Conservation (phyloP, 371 early-diverging fungal species). For the Mucor piriformis region DNA sequence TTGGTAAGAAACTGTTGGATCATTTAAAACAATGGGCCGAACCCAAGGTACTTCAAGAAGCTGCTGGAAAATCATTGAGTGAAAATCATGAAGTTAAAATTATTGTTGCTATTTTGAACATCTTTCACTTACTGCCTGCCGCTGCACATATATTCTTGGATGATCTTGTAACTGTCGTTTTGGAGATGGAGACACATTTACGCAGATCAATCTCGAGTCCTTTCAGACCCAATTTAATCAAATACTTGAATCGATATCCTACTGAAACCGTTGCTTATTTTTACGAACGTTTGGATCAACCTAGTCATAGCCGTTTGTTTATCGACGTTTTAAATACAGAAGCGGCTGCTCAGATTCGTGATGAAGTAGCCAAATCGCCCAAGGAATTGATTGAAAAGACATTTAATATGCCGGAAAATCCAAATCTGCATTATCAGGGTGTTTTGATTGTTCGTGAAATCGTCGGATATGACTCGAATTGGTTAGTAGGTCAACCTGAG, state of each 20-base stretch:
- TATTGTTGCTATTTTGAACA: conserved; percentile 91
- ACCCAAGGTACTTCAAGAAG: conserved; percentile 78
- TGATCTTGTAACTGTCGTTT: conserved; percentile 81
- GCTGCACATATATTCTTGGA: conserved; percentile 92
- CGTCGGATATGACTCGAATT: conserved; percentile 56
- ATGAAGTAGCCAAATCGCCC: conserved; percentile 67
- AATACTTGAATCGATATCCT: conserved; percentile 87
- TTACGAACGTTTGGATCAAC: conserved; percentile 67
- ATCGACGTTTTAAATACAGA: conserved; percentile 68
- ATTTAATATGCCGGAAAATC: conserved; percentile 34
- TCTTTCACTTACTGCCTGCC: conserved; percentile 91
- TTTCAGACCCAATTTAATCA: conserved; percentile 88
- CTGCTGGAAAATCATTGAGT: conserved; percentile 74
- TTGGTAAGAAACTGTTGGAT: conserved; percentile 95
- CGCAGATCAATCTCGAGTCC: conserved; percentile 89
- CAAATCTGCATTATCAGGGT: conserved; percentile 58
- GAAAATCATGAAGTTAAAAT: conserved; percentile 93
- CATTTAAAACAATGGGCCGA: conserved; percentile 94
- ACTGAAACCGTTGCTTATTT: conserved; percentile 87
- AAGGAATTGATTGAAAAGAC: conserved; percentile 62
- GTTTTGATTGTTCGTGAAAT: conserved; percentile 69
- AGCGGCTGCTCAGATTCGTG: conserved; percentile 69
- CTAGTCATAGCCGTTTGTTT: conserved; percentile 68
- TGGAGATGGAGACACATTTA: conserved; percentile 83
- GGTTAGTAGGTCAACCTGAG: conserved; percentile 54